These are phyloP conservation scores for Chaetomium fimeti DNA, from an alignment of 495 filamentous ascomycete genomes.

Conservation along the genomic window DNA sequence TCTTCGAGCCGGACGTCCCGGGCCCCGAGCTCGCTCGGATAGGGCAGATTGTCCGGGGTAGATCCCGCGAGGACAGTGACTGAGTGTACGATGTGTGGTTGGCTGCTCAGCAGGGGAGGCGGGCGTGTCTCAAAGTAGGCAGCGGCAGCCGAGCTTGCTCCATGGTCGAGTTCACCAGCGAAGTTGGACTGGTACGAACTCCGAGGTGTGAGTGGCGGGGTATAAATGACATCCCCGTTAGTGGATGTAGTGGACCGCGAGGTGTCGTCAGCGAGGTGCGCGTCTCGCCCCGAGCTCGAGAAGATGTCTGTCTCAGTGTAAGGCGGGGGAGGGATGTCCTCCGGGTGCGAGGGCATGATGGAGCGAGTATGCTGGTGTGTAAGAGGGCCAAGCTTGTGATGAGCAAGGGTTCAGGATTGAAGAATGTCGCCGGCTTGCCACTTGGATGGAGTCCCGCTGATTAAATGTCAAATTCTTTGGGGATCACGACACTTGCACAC, in stretches of 20 bases:
- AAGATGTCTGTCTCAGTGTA: conserved; percentile 52
- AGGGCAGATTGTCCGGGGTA: conserved; percentile 38
- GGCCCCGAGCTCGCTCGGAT: conserved; percentile 28
- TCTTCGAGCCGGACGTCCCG: conserved; percentile 46
- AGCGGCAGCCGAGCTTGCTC: conserved; percentile 32
- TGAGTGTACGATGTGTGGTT: conserved; percentile 25
- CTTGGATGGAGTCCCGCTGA: not conserved
- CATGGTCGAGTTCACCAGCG: conserved; percentile 30
- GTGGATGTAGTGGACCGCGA: conserved; percentile 37
- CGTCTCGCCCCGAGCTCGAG: conserved; percentile 34
- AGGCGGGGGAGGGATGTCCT: conserved; percentile 48
- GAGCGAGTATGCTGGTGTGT: not conserved
- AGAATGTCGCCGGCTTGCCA: conserved; percentile 7
- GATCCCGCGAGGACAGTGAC: conserved; percentile 28
- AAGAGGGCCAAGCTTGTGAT: conserved; percentile 3
- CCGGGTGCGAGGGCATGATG: conserved; percentile 30
- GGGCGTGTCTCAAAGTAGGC: conserved; percentile 47
- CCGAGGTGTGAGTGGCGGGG: conserved; percentile 46
- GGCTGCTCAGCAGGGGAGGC: conserved; percentile 15
- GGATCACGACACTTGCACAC: conserved; percentile 5
- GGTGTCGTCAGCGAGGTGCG: conserved; percentile 29
- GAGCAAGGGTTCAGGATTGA: conserved; percentile 1
- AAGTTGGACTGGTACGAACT: conserved; percentile 36
- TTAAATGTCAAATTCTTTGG: conserved; percentile 2
- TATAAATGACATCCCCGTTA: conserved; percentile 45